Evolutionary conservation across 129 eudicot species (phyloP), one percentile per base, ranked within the genome.

Genomic region (Centaurea solstitialis): DNA sequence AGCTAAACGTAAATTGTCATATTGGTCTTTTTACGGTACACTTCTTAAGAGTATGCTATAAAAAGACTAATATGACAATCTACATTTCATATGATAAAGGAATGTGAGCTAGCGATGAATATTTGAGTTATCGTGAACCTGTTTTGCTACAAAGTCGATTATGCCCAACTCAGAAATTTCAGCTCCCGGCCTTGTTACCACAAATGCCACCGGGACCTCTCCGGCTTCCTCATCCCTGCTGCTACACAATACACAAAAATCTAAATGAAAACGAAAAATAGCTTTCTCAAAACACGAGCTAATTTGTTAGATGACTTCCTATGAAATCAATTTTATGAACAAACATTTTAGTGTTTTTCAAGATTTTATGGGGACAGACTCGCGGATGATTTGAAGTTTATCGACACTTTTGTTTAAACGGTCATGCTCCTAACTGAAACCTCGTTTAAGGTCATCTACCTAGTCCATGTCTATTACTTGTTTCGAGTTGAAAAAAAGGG

Each of bases 121-220:
- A 17, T n/a, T 33, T 2, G 13, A 23, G 59, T 79, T 50, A 70
- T 20, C 5, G 15, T 20, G 8, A 21, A 95, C 99, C 98, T 89
- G 92, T 78, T 87, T 91, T 17, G 98, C 92, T n/a, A 91, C 93
- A 81, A 81, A 96, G 75, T 89, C 85, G 26, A 93, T 87, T 37
- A 96, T 73, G 59, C 64, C 87, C 17, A 86, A 79, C 73, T 79
- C 80, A 10, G 95, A 80, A 38, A 91, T 76, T 66, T 75, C 75
- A 61, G 88, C 86, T 76, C 92, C 93, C 0, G 83, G 86, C 73
- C 59, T 91, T 47, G 9, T 86, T 21, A 86, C 93, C 12, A 93
- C 95, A 87, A 89, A 96, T 6, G 98, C 99, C 71, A 93, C 89
- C 0, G 99, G 99, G 45, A 96, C 74, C 81, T 96, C 99, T 68